Evolutionary conservation across 192 early-diverging fungal genomes (phyloP).

Genomic region (Chytriomyces confervae): DNA sequence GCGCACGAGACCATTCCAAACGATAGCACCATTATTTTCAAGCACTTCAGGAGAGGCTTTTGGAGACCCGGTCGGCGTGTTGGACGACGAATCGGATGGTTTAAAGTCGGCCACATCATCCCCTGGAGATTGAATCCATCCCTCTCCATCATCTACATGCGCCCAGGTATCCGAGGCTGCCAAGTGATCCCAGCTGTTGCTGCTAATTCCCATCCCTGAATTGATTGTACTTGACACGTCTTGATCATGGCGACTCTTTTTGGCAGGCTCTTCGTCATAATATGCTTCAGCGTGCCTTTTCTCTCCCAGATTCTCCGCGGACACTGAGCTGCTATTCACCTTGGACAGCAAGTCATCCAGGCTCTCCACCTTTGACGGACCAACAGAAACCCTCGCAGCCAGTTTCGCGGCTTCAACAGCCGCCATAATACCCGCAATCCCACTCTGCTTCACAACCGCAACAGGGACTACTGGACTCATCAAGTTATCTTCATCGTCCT

Average conservation of each 20-base stretch:
- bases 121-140: constrained; percentile 13
- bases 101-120: background rate
- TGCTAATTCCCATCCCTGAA: background rate
- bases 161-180: constrained; percentile 17
- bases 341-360: constrained; percentile 34
- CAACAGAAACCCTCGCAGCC: background rate
- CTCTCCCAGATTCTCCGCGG: background rate
- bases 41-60: background rate
- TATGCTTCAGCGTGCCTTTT: background rate
- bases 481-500: too few relatives aligned
- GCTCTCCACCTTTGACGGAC: constrained; percentile 6
- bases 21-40: constrained; percentile 11
- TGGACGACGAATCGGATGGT: background rate
- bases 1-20: constrained; percentile 69
- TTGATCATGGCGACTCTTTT: background rate
- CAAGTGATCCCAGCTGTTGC: constrained; percentile 18
- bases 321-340: constrained; percentile 2
- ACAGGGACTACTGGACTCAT: too few relatives aligned
- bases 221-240: background rate
- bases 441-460: background rate
- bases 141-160: background rate
- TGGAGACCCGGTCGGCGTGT: constrained; percentile 36
- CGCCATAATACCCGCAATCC: constrained; percentile 19
- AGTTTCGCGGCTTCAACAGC: background rate
- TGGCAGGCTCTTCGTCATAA: background rate